Base-by-base conservation (phyloP, 2,329 filamentous ascomycete species). In the Calonectria honghensis region DNA sequence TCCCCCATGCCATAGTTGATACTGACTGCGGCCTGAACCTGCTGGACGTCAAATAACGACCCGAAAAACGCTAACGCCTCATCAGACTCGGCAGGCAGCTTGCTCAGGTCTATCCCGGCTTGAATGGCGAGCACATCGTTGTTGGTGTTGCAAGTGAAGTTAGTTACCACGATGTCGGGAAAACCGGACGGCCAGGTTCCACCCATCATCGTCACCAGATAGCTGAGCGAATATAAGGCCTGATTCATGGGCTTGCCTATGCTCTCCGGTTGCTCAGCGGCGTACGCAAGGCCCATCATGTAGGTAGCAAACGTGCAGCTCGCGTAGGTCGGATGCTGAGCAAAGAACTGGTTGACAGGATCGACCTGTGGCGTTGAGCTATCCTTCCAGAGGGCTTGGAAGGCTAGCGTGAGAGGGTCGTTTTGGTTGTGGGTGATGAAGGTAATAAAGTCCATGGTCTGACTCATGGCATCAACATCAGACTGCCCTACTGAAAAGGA, bases 271-370 rank as follows among this genome's bases (percentile, higher is more conserved):
- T 54, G 51, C 51, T 54, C 51, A 29, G 51, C 51, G 51, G 18
- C 11, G 35, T 54, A 54, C n/a, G 51, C 35, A n/a, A 54, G 32
- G 14, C 51, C 51, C 51, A 54, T 54, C 51, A 54, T 54, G 35
- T 54, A 54, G 27, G 51, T 54, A n/a, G 29, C 29, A 54, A 54
- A 54, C 16, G 51, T 54, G 51, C 51, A 54, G 16, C 29, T 32
- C 18, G 51, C 51, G 51, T 54, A 54, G 18, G 51, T n/a, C 7
- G 29, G 29, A 20, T 32, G 51, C n/a, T 54, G 51, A 18, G 51
- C 14, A 54, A 54, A 54, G 16, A 54, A 54, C 29, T 54, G 16
- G 51, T 54, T 54, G n/a, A 54, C 18, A 9, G 29, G 14, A 7
- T 16, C 11, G 29, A 54, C 51, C 9, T 54, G 29, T 54, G 29